Base-by-base conservation (phyloP, 306 rosid species). In the Vigna radiata region DNA sequence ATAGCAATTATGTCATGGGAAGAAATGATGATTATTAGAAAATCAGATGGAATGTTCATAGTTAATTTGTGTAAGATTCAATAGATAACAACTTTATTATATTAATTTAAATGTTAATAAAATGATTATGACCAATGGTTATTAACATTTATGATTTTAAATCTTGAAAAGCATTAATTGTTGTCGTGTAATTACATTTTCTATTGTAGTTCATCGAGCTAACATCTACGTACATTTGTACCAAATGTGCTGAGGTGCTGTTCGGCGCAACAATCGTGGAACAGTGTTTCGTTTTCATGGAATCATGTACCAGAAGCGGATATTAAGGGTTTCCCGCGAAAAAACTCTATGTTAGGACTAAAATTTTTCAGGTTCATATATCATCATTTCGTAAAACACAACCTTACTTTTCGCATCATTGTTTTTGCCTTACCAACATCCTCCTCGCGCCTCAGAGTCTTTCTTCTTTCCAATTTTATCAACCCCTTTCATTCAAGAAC, bases 301-400 rank as follows among this genome's bases (percentile, higher is more conserved):
- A 74, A 68, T 61, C 61, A 58, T 31, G 75, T 10, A 66, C 75
- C 21, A 49, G 19, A 55, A 79, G 80, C 89, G 88, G 78, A 59
- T 75, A 71, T 83, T 83, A 52, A 17, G 87, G 82, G 79, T 86
- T 87, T 87, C 89, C 91, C 89, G 90, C 88, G 67, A 83, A 86
- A 83, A 86, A 90, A 70, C 72, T 49, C 78, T 77, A 81, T 84
- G 81, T 87, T 55, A 49, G 56, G 31, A 70, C 76, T 15, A 33
- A 63, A 76, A 70, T 7, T 29, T 12, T n/a, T 55, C 27, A 56
- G 27, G 6, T 50, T 8, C 68, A 13, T 37, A 50, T 53, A 43
- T 10, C 18, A 55, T 72, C 14, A 9, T 15, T 14, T 0, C 10
- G 2, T 36, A 36, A 36, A 36, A 36, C 13, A 5, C 27, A 31